phyloP scores from a whole-genome alignment of 805 yeast genomes.

The Scheffersomyces stipitis region DNA sequence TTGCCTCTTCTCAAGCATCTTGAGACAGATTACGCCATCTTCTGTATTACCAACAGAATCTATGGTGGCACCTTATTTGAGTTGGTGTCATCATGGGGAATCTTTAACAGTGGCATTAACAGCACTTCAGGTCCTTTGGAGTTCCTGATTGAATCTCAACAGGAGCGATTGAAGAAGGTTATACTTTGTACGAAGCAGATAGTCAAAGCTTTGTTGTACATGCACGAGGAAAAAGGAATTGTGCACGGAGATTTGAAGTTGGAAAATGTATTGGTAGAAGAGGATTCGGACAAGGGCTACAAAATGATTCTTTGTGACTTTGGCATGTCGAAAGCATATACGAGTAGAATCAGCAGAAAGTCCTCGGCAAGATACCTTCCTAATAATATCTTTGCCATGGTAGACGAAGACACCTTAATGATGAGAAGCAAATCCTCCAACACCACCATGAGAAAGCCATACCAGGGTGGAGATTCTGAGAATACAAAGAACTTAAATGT shows the following conservation, averaged over 20 bases:
- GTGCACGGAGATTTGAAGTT: constrained; percentile 84
- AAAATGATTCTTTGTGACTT: constrained; percentile 76
- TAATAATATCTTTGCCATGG: constrained; percentile 2
- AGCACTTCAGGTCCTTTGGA: constrained; percentile 26
- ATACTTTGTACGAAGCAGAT: constrained; percentile 49
- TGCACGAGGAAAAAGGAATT: constrained; percentile 54
- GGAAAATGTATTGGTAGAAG: constrained; percentile 71
- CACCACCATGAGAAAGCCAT: constrained; percentile 34
- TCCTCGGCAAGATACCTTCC: constrained; percentile 11
- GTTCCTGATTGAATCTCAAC: constrained; percentile 24
- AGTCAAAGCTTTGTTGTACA: constrained; percentile 55
- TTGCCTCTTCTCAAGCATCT: constrained; percentile 61
- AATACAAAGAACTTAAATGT: constrained; percentile 20
- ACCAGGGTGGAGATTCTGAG: constrained; percentile 29
- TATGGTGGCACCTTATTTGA: constrained; percentile 83
- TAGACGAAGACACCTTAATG: constrained; percentile 15
- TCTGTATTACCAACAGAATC: constrained; percentile 68
- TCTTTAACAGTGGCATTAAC: constrained; percentile 27
- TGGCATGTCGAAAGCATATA: constrained; percentile 65
- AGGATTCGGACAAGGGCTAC: constrained; percentile 20
- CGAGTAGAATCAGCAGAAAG: constrained; percentile 25
- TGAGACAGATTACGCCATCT: constrained; percentile 62
- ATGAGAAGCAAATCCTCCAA: constrained; percentile 35
- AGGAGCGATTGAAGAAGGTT: constrained; percentile 35
- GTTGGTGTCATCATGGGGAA: constrained; percentile 67